Evolutionary conservation across 371 early-diverging fungal genomes (phyloP).

Genomic region (Phascolomyces articulosus): DNA sequence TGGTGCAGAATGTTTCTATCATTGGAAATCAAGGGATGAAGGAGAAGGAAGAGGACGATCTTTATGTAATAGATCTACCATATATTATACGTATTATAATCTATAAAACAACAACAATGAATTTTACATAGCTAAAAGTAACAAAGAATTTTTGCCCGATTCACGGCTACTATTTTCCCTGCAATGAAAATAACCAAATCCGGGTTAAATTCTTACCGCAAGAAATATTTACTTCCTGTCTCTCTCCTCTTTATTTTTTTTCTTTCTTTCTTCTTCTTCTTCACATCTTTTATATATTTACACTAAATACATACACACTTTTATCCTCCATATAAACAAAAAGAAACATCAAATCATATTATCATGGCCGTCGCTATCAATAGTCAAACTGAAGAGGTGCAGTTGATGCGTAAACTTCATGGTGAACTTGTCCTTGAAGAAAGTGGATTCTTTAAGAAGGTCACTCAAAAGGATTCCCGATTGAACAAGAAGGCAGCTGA

Average conservation of each 20-base stretch:
- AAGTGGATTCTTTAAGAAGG: constrained; percentile 40
- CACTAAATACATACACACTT: neutral
- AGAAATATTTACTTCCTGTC: neutral
- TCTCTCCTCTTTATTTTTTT: neutral
- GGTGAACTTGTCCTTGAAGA: constrained; percentile 39
- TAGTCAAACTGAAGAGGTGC: constrained; percentile 31
- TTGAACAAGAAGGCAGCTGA: constrained; percentile 50
- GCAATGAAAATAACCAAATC: too few species aligned
- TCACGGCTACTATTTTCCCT: neutral
- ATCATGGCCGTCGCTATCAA: constrained; percentile 35
- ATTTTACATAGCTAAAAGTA: too few species aligned
- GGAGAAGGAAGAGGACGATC: too few species aligned
- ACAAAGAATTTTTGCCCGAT: neutral
- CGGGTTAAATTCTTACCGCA: constrained; percentile 1
- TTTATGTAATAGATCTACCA: too few species aligned
- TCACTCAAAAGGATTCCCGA: constrained; percentile 53
- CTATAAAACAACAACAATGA: too few species aligned
- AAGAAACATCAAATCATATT: too few species aligned
- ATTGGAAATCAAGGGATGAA: too few species aligned
- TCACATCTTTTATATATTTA: neutral
- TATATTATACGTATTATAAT: too few species aligned
- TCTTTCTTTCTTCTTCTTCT: neutral
- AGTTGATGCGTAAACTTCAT: constrained; percentile 42
- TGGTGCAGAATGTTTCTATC: too few species aligned
- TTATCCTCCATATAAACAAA: too few species aligned